phyloP scores from a whole-genome alignment of 2,329 filamentous ascomycete species.

The Paecilomyces sp. region DNA sequence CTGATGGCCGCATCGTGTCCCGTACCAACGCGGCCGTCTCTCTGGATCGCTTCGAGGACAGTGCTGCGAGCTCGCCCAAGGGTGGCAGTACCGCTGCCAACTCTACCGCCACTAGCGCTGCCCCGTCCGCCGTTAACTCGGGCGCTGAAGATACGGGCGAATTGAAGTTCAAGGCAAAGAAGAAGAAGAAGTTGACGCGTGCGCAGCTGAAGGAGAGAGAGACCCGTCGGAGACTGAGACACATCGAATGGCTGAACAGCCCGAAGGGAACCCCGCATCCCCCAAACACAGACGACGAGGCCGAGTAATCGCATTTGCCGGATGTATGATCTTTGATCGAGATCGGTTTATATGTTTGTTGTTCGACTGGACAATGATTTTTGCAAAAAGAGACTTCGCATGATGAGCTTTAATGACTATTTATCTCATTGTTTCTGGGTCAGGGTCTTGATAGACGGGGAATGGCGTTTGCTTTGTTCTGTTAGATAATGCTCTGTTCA shows the following conservation, averaged over 20 bases:
- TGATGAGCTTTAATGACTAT: constrained; percentile 2
- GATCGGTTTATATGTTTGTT: constrained; percentile 2
- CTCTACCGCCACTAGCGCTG: constrained; percentile 54
- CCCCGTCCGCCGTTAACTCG: constrained; percentile 57
- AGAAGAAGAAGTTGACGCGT: constrained; percentile 99
- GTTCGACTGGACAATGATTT: background rate
- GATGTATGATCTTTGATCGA: constrained; percentile 1
- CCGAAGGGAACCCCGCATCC: constrained; percentile 78
- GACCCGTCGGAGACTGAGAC: constrained; percentile 74
- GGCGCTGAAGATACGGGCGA: constrained; percentile 73
- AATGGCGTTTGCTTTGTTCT: background rate
- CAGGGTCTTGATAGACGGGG: background rate
- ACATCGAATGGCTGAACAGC: constrained; percentile 73
- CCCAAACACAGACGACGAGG: constrained; percentile 70
- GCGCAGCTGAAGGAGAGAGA: constrained; percentile 93
- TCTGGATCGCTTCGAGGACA: constrained; percentile 82
- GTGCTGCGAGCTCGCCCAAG: constrained; percentile 52
- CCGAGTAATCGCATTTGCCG: constrained; percentile 13
- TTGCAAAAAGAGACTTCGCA: background rate
- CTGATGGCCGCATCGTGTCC: constrained; percentile 77
- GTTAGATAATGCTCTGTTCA: background rate
- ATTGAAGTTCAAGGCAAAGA: constrained; percentile 82
- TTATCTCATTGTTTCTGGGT: background rate
- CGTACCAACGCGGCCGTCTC: constrained; percentile 69
- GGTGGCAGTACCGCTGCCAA: constrained; percentile 49